Conservation (phyloP, 331 rosid genomes). For the Ulmus americana region DNA sequence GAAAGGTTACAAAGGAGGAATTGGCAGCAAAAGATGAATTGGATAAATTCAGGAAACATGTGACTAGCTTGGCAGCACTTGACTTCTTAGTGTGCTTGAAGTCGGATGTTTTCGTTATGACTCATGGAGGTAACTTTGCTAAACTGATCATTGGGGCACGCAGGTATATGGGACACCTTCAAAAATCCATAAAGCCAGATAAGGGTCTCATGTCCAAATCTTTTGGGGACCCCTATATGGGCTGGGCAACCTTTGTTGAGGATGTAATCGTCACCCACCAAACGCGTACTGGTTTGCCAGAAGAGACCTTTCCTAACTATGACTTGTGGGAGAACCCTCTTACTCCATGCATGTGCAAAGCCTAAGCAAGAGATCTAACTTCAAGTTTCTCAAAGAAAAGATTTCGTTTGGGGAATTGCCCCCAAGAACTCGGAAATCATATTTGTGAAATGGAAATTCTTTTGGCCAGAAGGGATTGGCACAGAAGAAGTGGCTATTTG, state of each 20-base stretch:
- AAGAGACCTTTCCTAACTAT: conserved; percentile 93
- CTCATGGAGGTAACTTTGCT: conserved; percentile 99
- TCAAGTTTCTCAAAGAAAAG: conserved; percentile 14
- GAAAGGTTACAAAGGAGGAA: conserved; percentile 92
- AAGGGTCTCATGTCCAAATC: conserved; percentile 99
- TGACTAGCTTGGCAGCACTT: conserved; percentile 97
- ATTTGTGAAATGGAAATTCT: conserved; percentile 1
- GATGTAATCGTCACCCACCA: conserved; percentile 90
- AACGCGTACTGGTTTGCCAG: conserved; percentile 92
- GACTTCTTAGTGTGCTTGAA: conserved; percentile 98
- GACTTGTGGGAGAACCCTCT: conserved; percentile 99
- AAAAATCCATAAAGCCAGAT: conserved; percentile 92
- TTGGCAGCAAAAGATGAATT: conserved; percentile 79
- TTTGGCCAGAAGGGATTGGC: background rate
- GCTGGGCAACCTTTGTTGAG: conserved; percentile 92
- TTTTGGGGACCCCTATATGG: conserved; percentile 98
- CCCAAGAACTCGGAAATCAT: conserved; percentile 16
- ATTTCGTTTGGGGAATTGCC: conserved; percentile 27
- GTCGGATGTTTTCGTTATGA: conserved; percentile 97
- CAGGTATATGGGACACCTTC: conserved; percentile 89
- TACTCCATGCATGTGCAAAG: conserved; percentile 98
- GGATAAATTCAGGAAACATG: conserved; percentile 88
- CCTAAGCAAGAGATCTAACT: conserved; percentile 38
- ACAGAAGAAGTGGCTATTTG: conserved; percentile 16
- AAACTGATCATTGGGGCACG: conserved; percentile 95